These are phyloP conservation scores for Silene conica DNA, from an alignment of 148 eudicot species.

Conservation along the genomic window DNA sequence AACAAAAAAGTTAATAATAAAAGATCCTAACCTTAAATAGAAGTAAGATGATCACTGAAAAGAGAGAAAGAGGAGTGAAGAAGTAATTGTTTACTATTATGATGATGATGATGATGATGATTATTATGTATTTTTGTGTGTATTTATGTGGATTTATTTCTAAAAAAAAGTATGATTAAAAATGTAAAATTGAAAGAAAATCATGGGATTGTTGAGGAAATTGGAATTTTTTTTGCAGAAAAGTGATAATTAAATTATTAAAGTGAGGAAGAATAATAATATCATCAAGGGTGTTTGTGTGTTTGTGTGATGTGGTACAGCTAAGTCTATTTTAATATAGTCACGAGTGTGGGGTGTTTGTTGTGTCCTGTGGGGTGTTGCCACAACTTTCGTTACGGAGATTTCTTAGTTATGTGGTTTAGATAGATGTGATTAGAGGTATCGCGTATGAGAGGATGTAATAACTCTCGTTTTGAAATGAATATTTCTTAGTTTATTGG, in stretches of 20 bases:
- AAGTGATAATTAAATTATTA: background rate
- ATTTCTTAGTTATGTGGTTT: too few species aligned
- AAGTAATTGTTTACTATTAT: background rate
- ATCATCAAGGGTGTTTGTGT: too few species aligned
- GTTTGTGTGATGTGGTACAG: background rate
- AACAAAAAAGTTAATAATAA: background rate
- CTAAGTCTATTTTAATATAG: background rate
- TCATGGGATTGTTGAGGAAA: background rate
- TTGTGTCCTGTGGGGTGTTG: background rate
- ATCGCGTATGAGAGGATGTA: too few species aligned
- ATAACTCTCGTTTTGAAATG: too few species aligned
- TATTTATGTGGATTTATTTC: background rate
- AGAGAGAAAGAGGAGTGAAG: conserved; percentile 2
- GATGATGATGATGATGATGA: background rate
- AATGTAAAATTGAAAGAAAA: background rate
- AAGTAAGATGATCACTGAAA: conserved; percentile 23
- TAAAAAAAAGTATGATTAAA: background rate
- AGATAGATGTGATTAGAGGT: too few species aligned
- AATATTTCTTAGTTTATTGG: too few species aligned
- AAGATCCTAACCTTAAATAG: conserved; percentile 6
- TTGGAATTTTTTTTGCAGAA: background rate
- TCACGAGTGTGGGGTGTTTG: background rate
- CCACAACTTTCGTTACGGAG: background rate
- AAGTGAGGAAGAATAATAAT: background rate
- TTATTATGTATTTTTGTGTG: too few species aligned